Evolutionary conservation across 2,329 filamentous ascomycete genomes (phyloP), one percentile per base, ranked within the genome.

Genomic region (Hypoxylon sp.): DNA sequence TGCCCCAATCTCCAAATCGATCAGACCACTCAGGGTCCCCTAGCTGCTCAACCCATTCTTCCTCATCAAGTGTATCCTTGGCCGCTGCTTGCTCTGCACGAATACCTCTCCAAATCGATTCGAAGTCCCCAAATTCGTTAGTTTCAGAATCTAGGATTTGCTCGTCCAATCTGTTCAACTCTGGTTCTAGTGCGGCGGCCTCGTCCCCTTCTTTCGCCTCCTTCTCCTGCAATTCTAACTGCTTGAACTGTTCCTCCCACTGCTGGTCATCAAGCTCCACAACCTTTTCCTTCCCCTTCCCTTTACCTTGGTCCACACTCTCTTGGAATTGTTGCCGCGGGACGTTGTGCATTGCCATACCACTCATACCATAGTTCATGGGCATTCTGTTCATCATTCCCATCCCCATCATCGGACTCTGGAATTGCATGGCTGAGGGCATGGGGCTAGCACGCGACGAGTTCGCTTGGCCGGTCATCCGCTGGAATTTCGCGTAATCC

Each of bases 221-320:
- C 42, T 82, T 81, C 13, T 82, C 82, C 51, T 79, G 74, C 46
- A 79, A 62, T 55, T 80, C 78, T 48, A 98, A 90, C 80, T 96
- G 90, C 63, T 94, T 92, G 80, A 99, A 99, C 80, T 98, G 94
- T 75, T 94, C 93, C 81, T 98, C 95, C 96, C 96, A 98, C 77
- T 97, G 92, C 76, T 91, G 85, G 74, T 99, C 95, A 78, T 98
- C 94, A 24, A 98, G 87, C 82, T 98, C 96, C 11, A 98, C 91
- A 82, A 98, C 89, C 81, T 97, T 97, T 42, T 92, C 94, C 79
- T 98, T 98, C 65, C 92, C 94, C 80, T 98, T 98, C 63, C 92
- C 93, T 80, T 94, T 92, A 54, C 82, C 84, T 71, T 88, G 85
- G 46, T 85, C 78, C 73, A 81, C 79, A 48, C 77, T 77, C 61